Percentiles rank a stretch among this genome's conserved stretches.
Conservation (phyloP, 2,329 filamentous ascomycete genomes). For the Penicillium psychrosexuale region DNA sequence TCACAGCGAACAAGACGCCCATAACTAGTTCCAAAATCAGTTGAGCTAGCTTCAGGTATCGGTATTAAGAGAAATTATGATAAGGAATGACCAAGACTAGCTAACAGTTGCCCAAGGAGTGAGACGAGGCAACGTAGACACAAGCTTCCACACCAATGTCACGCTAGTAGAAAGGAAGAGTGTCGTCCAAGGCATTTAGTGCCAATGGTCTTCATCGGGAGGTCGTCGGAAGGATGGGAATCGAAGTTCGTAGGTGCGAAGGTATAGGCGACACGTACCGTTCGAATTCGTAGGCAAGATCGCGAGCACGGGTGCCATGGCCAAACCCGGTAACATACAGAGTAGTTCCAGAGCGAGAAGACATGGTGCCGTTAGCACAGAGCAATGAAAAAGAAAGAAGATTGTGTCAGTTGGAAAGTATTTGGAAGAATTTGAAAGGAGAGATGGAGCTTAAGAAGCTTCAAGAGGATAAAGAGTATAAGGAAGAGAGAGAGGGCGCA, state of each 20-base stretch:
- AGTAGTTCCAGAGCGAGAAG: conserved; percentile 89
- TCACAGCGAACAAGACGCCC: conserved; percentile 97
- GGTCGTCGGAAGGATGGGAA: conserved; percentile 20
- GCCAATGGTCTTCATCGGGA: conserved; percentile 10
- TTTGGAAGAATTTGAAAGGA: background rate
- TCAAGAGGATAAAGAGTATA: conserved; percentile 6
- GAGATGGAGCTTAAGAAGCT: conserved; percentile 8
- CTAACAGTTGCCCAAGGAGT: conserved; percentile 1
- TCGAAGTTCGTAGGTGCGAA: conserved; percentile 34
- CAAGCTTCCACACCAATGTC: conserved; percentile 3
- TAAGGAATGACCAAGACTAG: conserved; percentile 15
- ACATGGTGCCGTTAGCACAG: conserved; percentile 58
- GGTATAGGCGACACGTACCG: conserved; percentile 74
- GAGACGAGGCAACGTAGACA: conserved; percentile 5
- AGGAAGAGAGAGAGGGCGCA: background rate
- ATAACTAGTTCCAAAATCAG: conserved; percentile 65
- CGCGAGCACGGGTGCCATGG: conserved; percentile 96
- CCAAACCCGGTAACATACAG: conserved; percentile 99
- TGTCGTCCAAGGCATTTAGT: background rate
- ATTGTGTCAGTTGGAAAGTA: background rate
- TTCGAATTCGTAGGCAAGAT: conserved; percentile 99
- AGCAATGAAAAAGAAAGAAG: background rate
- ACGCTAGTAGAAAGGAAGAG: conserved; percentile 2
- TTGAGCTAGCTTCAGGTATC: conserved; percentile 12
- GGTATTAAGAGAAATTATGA: conserved; percentile 9